phyloP scores from a whole-genome alignment of 768 basidiomycete genomes.

The Kwoniella dejecticola region DNA sequence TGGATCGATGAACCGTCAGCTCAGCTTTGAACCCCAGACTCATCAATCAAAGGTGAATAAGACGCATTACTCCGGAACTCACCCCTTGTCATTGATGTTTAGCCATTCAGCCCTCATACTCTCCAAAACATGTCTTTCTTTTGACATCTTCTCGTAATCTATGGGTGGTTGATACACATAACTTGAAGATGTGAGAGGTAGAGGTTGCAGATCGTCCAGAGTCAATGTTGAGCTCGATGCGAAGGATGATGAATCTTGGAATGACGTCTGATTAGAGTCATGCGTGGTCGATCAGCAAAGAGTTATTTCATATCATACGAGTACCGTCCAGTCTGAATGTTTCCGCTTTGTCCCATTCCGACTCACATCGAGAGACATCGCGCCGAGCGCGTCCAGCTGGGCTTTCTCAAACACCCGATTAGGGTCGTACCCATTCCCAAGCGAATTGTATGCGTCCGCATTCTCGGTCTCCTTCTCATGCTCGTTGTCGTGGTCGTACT shows the following conservation, averaged over 20 bases:
- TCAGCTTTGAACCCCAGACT: too few species aligned
- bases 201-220: not conserved
- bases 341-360: too few species aligned
- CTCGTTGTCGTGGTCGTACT: too few species aligned
- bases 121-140: not conserved
- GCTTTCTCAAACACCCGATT: too few species aligned
- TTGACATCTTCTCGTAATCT: not conserved
- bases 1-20: too few species aligned
- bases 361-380: too few species aligned
- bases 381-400: too few species aligned
- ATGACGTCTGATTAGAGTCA: not conserved
- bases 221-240: conserved; percentile 2
- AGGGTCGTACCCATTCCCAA: too few species aligned
- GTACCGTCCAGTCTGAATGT: too few species aligned
- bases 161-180: not conserved
- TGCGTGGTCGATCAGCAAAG: too few species aligned
- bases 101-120: conserved; percentile 4
- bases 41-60: not conserved
- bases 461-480: not conserved
- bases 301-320: too few species aligned
- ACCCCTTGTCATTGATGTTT: not conserved
- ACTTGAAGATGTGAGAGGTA: not conserved
- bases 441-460: too few species aligned
- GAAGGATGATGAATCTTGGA: not conserved
- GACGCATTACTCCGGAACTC: not conserved